Conservation (phyloP, 2,329 filamentous ascomycete genomes). For the Botrytis byssoidea region DNA sequence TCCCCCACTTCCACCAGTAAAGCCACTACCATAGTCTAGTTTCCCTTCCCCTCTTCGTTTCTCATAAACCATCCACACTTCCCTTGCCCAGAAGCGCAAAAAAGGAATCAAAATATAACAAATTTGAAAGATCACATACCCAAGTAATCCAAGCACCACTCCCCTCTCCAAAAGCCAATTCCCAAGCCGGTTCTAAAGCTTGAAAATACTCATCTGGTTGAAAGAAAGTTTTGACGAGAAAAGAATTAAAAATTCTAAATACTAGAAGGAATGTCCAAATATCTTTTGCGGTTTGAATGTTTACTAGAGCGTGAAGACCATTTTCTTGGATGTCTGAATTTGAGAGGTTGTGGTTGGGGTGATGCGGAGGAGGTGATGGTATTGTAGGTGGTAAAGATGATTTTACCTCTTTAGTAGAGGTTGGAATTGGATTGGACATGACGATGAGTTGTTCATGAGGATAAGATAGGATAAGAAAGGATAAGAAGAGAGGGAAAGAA, state of each 20-base stretch:
- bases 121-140: slow-evolving; percentile 54
- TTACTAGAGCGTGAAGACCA: slow-evolving; percentile 32
- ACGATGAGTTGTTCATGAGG: background rate
- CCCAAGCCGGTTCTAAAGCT: slow-evolving; percentile 91
- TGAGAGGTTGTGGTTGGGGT: background rate
- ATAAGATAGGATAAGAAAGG: background rate
- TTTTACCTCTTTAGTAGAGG: slow-evolving; percentile 2
- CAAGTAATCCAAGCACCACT: slow-evolving; percentile 93
- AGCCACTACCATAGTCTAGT: background rate
- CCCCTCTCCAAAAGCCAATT: slow-evolving; percentile 72
- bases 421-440: background rate
- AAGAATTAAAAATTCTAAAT: slow-evolving; percentile 76
- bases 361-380: background rate
- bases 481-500: background rate
- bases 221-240: slow-evolving; percentile 84
- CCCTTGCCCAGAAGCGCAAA: background rate
- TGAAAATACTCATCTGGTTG: slow-evolving; percentile 99
- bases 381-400: background rate
- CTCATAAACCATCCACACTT: background rate
- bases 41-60: background rate
- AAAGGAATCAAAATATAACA: background rate
- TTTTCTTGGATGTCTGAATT: slow-evolving; percentile 25
- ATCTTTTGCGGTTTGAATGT: slow-evolving; percentile 35
- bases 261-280: slow-evolving; percentile 49
- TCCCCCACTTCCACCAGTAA: too few relatives aligned